Evolutionary conservation across 2,329 filamentous ascomycete species (phyloP).

Genomic region (Lachnellula suecica): DNA sequence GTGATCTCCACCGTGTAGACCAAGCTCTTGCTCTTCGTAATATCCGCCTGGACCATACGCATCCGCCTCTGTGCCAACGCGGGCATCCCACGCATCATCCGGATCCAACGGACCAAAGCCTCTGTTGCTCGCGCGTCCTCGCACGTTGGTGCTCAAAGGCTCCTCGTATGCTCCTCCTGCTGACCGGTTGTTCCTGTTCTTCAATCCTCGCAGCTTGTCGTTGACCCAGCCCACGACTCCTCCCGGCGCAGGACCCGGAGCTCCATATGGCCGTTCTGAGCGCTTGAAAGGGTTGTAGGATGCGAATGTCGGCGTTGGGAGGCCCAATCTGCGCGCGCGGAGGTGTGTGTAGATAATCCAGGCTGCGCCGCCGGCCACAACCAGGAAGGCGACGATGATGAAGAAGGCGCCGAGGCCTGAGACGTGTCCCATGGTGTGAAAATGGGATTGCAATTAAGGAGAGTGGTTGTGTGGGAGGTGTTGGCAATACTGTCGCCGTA

Average conservation of each 20-base stretch:
- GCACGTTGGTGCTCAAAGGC: constrained; percentile 39
- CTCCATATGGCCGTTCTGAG: constrained; percentile 37
- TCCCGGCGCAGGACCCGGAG: constrained; percentile 48
- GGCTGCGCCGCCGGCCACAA: constrained; percentile 54
- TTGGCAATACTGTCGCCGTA: neutral
- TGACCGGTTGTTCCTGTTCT: constrained; percentile 63
- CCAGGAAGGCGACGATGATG: constrained; percentile 67
- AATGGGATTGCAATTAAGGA: neutral
- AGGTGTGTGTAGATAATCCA: constrained; percentile 73
- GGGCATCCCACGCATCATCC: constrained; percentile 82
- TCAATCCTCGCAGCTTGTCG: constrained; percentile 62
- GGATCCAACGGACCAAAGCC: constrained; percentile 72
- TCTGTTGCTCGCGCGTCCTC: constrained; percentile 43
- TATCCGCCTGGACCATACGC: constrained; percentile 60
- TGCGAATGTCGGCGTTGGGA: constrained; percentile 66
- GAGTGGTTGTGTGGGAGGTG: neutral
- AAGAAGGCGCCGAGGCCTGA: constrained; percentile 69
- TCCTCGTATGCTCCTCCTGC: constrained; percentile 72
- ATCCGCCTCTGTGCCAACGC: constrained; percentile 73
- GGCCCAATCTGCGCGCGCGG: constrained; percentile 71
- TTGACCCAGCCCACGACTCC: constrained; percentile 74
- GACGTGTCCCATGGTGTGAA: constrained; percentile 52
- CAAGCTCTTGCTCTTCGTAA: constrained; percentile 77
- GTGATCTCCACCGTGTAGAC: constrained; percentile 41
- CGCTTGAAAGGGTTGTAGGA: constrained; percentile 69